Base-by-base conservation (phyloP, 768 basidiomycete species). In the Lactifluus piperatus region DNA sequence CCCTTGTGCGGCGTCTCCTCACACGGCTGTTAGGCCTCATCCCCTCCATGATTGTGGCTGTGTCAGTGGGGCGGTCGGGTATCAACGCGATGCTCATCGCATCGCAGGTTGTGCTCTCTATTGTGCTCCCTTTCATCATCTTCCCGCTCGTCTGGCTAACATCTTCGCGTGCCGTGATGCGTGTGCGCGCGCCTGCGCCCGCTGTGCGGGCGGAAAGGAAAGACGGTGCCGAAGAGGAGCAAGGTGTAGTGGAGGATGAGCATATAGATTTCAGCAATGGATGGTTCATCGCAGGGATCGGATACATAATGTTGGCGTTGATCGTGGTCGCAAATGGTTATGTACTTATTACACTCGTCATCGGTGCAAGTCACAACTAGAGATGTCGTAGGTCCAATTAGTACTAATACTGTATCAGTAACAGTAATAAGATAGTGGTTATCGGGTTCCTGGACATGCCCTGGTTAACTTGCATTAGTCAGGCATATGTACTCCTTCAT, bases 61-160 rank as follows among this genome's bases (percentile, higher is more conserved):
- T 85, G 18, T 79, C 82, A 0, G 73, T 87, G 13, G 94, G 94
- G 1, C 72, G 79, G 32, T 62, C 67, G 3, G 94, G 93, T 3
- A 77, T 95, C 60, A 81, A 86, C 67, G 73, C 81, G 2, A 79
- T 97, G 30, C 83, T 97, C n/a, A 86, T 97, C 44, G 82, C 79
- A 2, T 90, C 83, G 3, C 94, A 97, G 70, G 94, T 94, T 54
- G 77, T 85, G 36, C 78, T 97, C 29, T 85, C 86, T 27, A 79
- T 95, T 68, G 81, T 90, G 9, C 80, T 94, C 4, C 92, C 92
- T 0, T 93, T 93, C 73, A 79, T 94, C 72, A 79, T 84, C n/a
- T 77, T 90, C 62, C 92, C 91, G 0, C 78, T 92, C 55, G 74
- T 94, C 51, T 91, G 76, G 66, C 78, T 91, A 66, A 91, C 90